Evolutionary conservation across 2,329 filamentous ascomycete genomes (phyloP), one percentile per base, ranked within the genome.

Genomic region (Verticillium klebahnii): DNA sequence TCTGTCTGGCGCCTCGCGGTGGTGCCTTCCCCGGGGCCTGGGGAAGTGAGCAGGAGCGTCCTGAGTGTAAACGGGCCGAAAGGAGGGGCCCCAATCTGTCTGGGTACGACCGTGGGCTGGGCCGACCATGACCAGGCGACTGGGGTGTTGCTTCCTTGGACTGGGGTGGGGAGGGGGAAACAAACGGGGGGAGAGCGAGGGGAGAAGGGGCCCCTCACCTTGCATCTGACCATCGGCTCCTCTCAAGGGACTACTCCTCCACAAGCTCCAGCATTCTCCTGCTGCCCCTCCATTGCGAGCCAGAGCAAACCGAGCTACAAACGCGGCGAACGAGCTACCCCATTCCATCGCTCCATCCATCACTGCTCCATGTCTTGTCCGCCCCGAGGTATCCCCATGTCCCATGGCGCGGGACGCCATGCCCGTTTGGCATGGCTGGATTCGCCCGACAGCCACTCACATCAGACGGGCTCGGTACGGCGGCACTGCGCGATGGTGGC

Each of bases 1-100:
- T 40, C 39, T 39, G 55, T 57, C 58, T 57, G 50, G 60, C 62
- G 56, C 58, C 59, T 56, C 59, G 60, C 58, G 56, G 57, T 61
- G 45, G 55, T 40, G 14, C 14, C 37, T n/a, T 50, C 40, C 40
- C 40, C 40, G 40, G 40, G 40, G 40, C n/a, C n/a, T 50, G 40
- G 40, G 40, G 40, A 50, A 50, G 40, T 50, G 40, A 50, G 40
- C 40, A 50, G 40, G 40, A 50, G 40, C 29, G n/a, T n/a, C 39
- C 40, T 50, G 40, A 50, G 40, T 50, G n/a, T 29, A 58, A 58
- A 58, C 40, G 57, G 57, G 57, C 57, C 57, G 57, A 58, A 31
- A 50, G 57, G 37, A 45, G 40, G 40, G 40, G 57, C 57, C 39
- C 57, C 57, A 45, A 58, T 58, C 25, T 40, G 57, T 58, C 29